These are phyloP conservation scores for Metschnikowia reukaufii DNA, from an alignment of 805 yeast species.

Conservation along the genomic window DNA sequence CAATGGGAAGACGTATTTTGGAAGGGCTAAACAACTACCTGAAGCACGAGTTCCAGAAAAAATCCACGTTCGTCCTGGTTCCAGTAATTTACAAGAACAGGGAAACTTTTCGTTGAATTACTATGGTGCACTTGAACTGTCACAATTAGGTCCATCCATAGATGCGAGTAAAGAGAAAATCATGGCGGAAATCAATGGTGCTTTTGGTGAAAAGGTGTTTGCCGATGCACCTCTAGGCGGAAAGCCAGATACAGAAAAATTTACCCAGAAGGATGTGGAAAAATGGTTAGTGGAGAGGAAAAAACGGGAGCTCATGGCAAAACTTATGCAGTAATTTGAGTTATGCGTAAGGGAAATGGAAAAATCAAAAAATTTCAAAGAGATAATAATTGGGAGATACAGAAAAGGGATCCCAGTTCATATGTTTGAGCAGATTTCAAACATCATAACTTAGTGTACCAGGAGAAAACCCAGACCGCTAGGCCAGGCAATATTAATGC, in stretches of 20 bases:
- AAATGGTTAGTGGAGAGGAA: constrained; percentile 46
- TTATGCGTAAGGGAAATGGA: no score
- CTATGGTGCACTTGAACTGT: constrained; percentile 44
- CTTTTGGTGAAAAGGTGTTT: constrained; percentile 12
- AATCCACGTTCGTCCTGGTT: constrained; percentile 9
- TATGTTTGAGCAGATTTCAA: no score
- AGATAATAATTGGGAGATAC: neutral
- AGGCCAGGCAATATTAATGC: no score
- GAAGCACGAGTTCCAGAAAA: constrained; percentile 47
- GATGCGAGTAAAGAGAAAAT: constrained; percentile 6
- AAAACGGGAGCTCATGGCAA: constrained; percentile 42
- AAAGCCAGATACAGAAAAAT: constrained; percentile 1
- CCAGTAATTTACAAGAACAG: constrained; percentile 16
- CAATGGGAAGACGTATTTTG: constrained; percentile 72
- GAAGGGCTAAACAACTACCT: constrained; percentile 77
- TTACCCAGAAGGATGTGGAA: constrained; percentile 43
- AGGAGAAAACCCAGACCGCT: no score
- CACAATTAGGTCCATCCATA: neutral
- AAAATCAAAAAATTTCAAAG: constrained; percentile 14
- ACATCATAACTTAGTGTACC: no score
- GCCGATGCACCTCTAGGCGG: neutral
- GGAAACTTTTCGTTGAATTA: constrained; percentile 27
- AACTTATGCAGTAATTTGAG: constrained; percentile 22
- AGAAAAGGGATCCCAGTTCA: no score
- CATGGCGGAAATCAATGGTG: constrained; percentile 16